phyloP scores from a whole-genome alignment of 169 alveolate species.

The Cryptosporidium ubiquitum region DNA sequence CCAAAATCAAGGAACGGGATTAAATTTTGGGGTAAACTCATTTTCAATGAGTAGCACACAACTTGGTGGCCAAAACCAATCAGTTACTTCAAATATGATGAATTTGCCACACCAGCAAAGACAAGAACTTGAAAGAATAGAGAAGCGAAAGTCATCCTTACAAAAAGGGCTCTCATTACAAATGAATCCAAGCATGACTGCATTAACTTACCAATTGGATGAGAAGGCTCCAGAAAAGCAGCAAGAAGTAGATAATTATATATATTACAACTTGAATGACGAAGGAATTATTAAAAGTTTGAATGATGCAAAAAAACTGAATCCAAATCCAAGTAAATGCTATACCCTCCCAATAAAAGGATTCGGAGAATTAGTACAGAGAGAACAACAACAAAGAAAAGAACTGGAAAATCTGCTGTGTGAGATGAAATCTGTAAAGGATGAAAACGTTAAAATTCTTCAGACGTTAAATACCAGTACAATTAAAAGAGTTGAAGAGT shows the following conservation, averaged over 20 bases:
- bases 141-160: conserved; percentile 36
- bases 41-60: neutral
- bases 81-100: conserved; percentile 10
- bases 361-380: conserved; percentile 57
- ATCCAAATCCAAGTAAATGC: conserved; percentile 60
- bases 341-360: conserved; percentile 68
- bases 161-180: conserved; percentile 48
- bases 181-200: conserved; percentile 58
- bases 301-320: conserved; percentile 51
- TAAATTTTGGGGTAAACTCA: neutral
- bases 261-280: conserved; percentile 59
- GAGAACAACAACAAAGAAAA: conserved; percentile 70
- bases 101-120: conserved; percentile 65
- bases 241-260: conserved; percentile 65
- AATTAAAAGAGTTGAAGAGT: conserved; percentile 54
- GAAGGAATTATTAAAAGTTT: conserved; percentile 40
- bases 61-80: neutral
- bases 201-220: conserved; percentile 60
- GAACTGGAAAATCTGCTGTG: conserved; percentile 41
- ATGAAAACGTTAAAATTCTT: conserved; percentile 29
- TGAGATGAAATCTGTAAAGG: conserved; percentile 68
- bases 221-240: conserved; percentile 69
- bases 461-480: conserved; percentile 53
- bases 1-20: conserved; percentile 39
- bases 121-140: conserved; percentile 64